Conservation (phyloP, 2,329 filamentous ascomycete genomes). For the Pseudogymnoascus sp. region DNA sequence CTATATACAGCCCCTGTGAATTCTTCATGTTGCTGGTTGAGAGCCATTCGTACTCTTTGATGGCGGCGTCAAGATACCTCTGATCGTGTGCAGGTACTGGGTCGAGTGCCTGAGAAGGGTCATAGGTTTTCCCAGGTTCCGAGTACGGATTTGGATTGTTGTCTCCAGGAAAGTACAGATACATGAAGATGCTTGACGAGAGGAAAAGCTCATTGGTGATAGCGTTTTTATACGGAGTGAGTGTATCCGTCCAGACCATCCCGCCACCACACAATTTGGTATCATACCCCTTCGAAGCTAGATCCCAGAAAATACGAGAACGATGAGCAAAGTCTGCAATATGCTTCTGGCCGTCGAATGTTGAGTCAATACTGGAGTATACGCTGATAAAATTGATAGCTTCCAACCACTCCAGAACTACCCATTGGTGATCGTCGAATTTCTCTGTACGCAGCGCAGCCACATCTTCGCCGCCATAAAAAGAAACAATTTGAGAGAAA, state of each 20-base stretch:
- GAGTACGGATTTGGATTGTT: conserved; percentile 63
- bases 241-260: conserved; percentile 81
- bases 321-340: conserved; percentile 72
- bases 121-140: conserved; percentile 15
- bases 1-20: conserved; percentile 64
- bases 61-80: conserved; percentile 63
- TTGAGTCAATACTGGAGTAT: conserved; percentile 60
- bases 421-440: conserved; percentile 93
- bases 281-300: conserved; percentile 76
- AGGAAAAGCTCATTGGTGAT: conserved; percentile 93
- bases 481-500: conserved; percentile 68
- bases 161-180: conserved; percentile 79
- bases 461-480: conserved; percentile 81
- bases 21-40: conserved; percentile 75
- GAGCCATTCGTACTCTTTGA: conserved; percentile 77
- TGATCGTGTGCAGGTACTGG: conserved; percentile 42
- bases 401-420: conserved; percentile 86
- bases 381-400: conserved; percentile 65
- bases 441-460: conserved; percentile 69
- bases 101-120: conserved; percentile 16
- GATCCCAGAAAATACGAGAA: conserved; percentile 76
- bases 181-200: conserved; percentile 80
- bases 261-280: conserved; percentile 73
- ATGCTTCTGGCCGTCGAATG: conserved; percentile 74
- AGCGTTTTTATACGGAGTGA: conserved; percentile 86